A percentile compares a stretch with the other conserved stretches of the same genome.
These are phyloP conservation scores for Paramecium sexaurelia DNA, from an alignment of 73 alveolate species.

Conservation along the genomic window DNA sequence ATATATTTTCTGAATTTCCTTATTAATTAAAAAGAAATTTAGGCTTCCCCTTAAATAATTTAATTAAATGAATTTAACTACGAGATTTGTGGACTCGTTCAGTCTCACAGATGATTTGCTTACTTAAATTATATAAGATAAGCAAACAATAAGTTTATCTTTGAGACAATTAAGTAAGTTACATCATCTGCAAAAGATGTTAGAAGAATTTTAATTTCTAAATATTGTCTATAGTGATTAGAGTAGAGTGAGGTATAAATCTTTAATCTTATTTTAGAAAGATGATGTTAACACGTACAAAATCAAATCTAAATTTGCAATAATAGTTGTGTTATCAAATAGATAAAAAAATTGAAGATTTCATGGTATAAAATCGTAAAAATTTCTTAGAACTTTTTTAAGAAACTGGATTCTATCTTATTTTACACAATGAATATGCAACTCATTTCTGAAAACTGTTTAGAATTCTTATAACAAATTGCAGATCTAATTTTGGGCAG, in stretches of 20 bases:
- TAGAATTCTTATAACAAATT: not conserved
- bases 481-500: conserved; percentile 15
- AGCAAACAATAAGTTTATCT: conserved; percentile 3
- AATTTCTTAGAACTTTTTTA: not conserved
- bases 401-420: not conserved
- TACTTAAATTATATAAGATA: conserved; percentile 11
- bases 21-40: not conserved
- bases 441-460: conserved; percentile 1
- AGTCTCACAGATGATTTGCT: conserved; percentile 34
- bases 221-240: conserved; percentile 27
- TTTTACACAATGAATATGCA: conserved; percentile 1
- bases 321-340: conserved; percentile 15
- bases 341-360: conserved; percentile 12
- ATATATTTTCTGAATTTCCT: not conserved
- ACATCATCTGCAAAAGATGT: conserved; percentile 51
- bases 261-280: not conserved
- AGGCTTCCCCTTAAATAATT: not conserved
- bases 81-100: conserved; percentile 30
- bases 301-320: conserved; percentile 16
- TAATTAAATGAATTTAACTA: not conserved
- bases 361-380: not conserved
- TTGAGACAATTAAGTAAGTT: not conserved
- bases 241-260: conserved; percentile 41
- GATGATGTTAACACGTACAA: conserved; percentile 15
- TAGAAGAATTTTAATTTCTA: conserved; percentile 30